Evolutionary conservation across 352 stramenopile genomes (phyloP).

Genomic region (Phytophthora niederhauseri): DNA sequence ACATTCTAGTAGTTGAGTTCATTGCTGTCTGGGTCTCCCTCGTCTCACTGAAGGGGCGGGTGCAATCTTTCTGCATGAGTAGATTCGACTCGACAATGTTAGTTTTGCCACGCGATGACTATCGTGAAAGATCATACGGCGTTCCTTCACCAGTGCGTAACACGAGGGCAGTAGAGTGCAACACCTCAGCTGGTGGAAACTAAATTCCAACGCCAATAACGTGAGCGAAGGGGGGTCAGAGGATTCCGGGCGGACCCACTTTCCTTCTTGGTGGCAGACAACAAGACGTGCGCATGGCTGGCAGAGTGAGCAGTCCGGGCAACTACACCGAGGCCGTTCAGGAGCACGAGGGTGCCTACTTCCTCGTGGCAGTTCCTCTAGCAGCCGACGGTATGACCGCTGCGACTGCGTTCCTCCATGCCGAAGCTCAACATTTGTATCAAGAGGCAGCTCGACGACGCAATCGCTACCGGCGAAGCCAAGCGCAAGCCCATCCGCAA

Average conservation of each 20-base stretch:
- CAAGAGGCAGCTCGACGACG: neutral
- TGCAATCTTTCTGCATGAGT: neutral
- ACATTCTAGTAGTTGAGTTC: neutral
- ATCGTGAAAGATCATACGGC: no score
- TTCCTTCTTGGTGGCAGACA: neutral
- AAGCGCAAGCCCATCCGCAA: neutral
- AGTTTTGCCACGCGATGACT: no score
- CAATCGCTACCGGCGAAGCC: neutral
- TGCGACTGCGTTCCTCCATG: neutral
- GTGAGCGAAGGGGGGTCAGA: neutral
- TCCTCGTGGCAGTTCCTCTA: constrained; percentile 1
- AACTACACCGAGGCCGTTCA: neutral
- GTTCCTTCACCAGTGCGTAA: neutral
- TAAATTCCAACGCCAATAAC: neutral
- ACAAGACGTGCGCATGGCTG: neutral
- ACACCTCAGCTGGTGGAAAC: neutral
- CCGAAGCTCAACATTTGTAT: neutral
- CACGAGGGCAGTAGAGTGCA: neutral
- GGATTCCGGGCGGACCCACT: neutral
- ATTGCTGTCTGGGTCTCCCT: neutral
- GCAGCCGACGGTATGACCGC: neutral
- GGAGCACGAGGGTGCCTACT: neutral
- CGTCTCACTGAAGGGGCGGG: neutral
- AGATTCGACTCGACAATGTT: no score
- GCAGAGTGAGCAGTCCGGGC: neutral